phyloP scores from a whole-genome alignment of 176 grass and related monocot species.

The Oryza glumipatula region DNA sequence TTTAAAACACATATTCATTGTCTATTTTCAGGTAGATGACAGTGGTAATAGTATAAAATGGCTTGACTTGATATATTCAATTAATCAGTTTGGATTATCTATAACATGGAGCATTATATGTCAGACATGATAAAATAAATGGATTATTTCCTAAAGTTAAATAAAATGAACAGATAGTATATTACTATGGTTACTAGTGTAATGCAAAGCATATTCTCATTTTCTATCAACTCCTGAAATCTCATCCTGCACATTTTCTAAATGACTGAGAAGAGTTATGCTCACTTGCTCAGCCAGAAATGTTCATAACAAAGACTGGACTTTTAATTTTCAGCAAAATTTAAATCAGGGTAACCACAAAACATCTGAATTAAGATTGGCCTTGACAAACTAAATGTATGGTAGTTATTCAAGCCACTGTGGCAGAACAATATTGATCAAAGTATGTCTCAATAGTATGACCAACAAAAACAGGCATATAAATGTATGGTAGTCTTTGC shows the following conservation, averaged over 20 bases:
- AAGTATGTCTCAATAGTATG: not conserved
- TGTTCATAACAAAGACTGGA: not conserved
- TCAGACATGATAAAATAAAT: not conserved
- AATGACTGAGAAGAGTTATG: not conserved
- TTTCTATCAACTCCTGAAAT: not conserved
- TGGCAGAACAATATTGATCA: not conserved
- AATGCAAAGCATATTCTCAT: not conserved
- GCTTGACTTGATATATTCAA: slow-evolving; percentile 1
- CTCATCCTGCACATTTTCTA: not conserved
- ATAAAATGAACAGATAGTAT: not conserved
- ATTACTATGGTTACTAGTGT: not conserved
- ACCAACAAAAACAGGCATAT: not conserved
- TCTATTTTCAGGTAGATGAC: not conserved
- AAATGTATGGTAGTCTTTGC: not conserved
- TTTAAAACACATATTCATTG: not conserved
- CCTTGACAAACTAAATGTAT: not conserved
- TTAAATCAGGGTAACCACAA: not conserved
- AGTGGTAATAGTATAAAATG: not conserved
- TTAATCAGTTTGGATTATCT: not conserved
- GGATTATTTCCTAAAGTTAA: not conserved
- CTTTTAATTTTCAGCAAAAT: not conserved
- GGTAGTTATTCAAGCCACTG: not conserved
- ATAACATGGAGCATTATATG: not conserved
- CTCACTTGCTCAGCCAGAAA: not conserved
- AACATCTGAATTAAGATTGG: not conserved